These are phyloP conservation scores for Suillus paluster DNA, from an alignment of 768 basidiomycete species.

Conservation along the genomic window DNA sequence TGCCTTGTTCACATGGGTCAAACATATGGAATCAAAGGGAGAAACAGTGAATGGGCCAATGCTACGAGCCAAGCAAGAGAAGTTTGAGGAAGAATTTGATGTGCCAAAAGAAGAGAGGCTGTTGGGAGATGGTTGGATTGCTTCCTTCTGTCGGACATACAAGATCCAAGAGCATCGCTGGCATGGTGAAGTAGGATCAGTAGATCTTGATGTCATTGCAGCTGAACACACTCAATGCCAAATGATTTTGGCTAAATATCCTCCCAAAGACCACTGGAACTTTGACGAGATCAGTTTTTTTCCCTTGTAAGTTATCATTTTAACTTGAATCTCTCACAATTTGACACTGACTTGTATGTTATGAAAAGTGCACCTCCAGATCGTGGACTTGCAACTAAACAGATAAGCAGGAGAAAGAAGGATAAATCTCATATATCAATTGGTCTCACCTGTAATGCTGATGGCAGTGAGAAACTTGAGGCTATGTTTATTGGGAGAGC, in stretches of 20 bases:
- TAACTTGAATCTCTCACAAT: slow-evolving; percentile 19
- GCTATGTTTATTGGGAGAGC: no score
- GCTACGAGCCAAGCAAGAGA: slow-evolving; percentile 13
- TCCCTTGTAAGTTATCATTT: slow-evolving; percentile 42
- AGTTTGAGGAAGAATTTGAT: slow-evolving; percentile 34
- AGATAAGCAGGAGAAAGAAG: no score
- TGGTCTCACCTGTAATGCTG: no score
- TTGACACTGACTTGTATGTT: background rate
- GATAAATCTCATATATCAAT: no score
- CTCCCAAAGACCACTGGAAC: slow-evolving; percentile 28
- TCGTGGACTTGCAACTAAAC: no score
- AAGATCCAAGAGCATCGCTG: slow-evolving; percentile 23
- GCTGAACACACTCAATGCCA: slow-evolving; percentile 22
- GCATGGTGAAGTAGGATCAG: slow-evolving; percentile 31
- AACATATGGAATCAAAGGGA: slow-evolving; percentile 34
- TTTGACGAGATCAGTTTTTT: slow-evolving; percentile 26
- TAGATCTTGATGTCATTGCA: slow-evolving; percentile 26
- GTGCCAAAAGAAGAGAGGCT: slow-evolving; percentile 33
- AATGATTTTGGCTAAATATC: slow-evolving; percentile 23
- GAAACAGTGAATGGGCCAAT: slow-evolving; percentile 22
- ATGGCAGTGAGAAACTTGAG: no score
- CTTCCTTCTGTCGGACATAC: slow-evolving; percentile 8
- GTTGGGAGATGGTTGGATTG: slow-evolving; percentile 9
- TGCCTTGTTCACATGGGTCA: slow-evolving; percentile 25
- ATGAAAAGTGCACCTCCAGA: background rate